phyloP scores from a whole-genome alignment of 352 stramenopile genomes.

The Globisporangium irregulare region DNA sequence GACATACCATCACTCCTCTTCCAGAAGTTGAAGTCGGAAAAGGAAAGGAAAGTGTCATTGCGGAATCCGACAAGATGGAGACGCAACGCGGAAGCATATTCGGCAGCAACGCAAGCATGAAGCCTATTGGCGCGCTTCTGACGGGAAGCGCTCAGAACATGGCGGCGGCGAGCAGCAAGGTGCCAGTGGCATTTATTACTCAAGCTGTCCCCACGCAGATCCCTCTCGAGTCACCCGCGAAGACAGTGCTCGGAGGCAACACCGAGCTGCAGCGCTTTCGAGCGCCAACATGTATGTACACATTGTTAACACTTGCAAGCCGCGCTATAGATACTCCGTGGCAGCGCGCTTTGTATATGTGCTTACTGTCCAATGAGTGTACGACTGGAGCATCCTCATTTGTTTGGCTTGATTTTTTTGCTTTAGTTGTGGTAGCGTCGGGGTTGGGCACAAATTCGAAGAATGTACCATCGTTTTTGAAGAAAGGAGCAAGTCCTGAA shows the following conservation, averaged over 20 bases:
- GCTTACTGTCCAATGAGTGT: not conserved
- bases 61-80: conserved; percentile 13
- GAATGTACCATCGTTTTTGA: not conserved
- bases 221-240: conserved; percentile 15
- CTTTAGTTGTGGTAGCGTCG: not conserved
- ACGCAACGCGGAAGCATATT: not conserved
- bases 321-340: not conserved
- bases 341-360: not conserved
- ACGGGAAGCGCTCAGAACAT: not conserved
- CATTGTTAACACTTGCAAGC: not conserved
- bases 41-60: conserved; percentile 8
- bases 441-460: not conserved
- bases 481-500: not conserved
- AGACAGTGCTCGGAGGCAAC: not conserved
- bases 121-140: too few relatives aligned
- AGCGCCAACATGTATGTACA: not conserved
- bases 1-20: conserved; percentile 11
- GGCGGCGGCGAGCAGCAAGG: not conserved
- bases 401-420: not conserved
- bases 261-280: not conserved
- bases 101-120: not conserved
- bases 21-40: conserved; percentile 14
- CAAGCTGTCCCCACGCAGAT: conserved; percentile 11
- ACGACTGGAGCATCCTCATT: not conserved
- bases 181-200: not conserved